These are phyloP conservation scores for Neoscytalidium dimidiatum DNA, from an alignment of 2,329 filamentous ascomycete species.

Conservation along the genomic window DNA sequence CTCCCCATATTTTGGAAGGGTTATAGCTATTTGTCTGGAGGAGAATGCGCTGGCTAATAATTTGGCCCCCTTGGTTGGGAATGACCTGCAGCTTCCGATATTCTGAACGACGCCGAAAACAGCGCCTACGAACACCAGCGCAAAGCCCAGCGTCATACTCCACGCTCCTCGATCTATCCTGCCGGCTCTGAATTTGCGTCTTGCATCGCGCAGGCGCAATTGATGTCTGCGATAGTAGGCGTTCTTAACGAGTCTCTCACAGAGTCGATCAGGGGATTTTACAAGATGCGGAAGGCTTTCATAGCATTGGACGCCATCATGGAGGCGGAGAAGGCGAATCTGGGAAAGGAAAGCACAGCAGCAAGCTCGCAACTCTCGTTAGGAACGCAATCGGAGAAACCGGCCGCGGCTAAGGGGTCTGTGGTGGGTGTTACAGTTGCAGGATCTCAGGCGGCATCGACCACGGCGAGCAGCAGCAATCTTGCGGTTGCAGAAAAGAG, in stretches of 20 bases:
- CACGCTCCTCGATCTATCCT: conserved; percentile 67
- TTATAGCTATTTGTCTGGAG: too few relatives aligned
- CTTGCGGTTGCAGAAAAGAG: conserved; percentile 22
- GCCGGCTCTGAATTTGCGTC: conserved; percentile 85
- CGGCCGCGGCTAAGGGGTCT: neutral
- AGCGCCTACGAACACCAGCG: conserved; percentile 75
- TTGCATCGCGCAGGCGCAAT: conserved; percentile 79
- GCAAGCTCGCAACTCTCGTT: conserved; percentile 3
- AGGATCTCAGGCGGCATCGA: neutral
- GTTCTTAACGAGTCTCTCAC: conserved; percentile 92
- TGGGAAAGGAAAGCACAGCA: conserved; percentile 39
- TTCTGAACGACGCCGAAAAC: conserved; percentile 74
- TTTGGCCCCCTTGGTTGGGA: too few relatives aligned
- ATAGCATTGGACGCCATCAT: conserved; percentile 78
- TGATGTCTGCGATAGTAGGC: conserved; percentile 86
- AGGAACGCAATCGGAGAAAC: neutral
- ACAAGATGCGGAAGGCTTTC: conserved; percentile 88
- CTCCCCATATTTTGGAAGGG: neutral
- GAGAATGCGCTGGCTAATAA: neutral
- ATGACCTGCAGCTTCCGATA: conserved; percentile 61
- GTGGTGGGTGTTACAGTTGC: neutral
- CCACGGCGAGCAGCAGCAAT: neutral
- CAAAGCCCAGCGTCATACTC: conserved; percentile 57
- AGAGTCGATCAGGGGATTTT: conserved; percentile 88
- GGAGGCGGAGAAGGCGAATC: conserved; percentile 67